Conservation (phyloP, 805 yeast species). For the Wickerhamomyces chaumierensis region DNA sequence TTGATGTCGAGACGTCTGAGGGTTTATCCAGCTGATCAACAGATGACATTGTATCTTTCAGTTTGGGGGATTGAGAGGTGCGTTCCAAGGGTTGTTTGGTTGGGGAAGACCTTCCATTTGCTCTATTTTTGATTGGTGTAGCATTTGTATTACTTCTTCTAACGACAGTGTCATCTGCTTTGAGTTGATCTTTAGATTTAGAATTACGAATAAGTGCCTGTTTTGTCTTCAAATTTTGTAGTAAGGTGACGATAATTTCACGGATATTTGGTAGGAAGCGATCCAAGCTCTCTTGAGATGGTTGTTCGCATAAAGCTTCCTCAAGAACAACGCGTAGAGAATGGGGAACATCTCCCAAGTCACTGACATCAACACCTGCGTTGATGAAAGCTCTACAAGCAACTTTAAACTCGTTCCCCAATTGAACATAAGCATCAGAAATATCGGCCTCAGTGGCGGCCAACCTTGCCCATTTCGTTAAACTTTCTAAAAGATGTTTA, state of each 20-base stretch:
- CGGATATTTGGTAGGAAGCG: conserved; percentile 74
- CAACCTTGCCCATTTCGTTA: conserved; percentile 83
- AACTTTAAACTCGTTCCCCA: conserved; percentile 88
- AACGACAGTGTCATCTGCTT: conserved; percentile 1
- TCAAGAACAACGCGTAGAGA: conserved; percentile 72
- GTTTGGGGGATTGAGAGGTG: too few species aligned
- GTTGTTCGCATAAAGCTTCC: conserved; percentile 73
- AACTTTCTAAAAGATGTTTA: conserved; percentile 72
- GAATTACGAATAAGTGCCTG: conserved; percentile 36
- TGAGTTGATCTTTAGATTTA: conserved; percentile 15
- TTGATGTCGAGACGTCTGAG: conserved; percentile 3
- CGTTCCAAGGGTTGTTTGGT: too few species aligned
- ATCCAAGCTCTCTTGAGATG: conserved; percentile 75
- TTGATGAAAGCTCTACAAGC: conserved; percentile 70
- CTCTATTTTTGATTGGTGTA: not conserved
- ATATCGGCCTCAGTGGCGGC: conserved; percentile 76
- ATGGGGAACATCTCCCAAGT: conserved; percentile 85
- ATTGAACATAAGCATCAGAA: conserved; percentile 79
- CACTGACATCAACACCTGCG: conserved; percentile 73
- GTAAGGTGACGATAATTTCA: conserved; percentile 69
- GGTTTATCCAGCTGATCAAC: not conserved
- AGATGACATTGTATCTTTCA: not conserved
- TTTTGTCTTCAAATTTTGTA: conserved; percentile 72
- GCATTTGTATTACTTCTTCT: conserved; percentile 3
- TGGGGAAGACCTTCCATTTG: too few species aligned